Conservation (phyloP, 148 eudicot genomes). For the Camellia sinensis region DNA sequence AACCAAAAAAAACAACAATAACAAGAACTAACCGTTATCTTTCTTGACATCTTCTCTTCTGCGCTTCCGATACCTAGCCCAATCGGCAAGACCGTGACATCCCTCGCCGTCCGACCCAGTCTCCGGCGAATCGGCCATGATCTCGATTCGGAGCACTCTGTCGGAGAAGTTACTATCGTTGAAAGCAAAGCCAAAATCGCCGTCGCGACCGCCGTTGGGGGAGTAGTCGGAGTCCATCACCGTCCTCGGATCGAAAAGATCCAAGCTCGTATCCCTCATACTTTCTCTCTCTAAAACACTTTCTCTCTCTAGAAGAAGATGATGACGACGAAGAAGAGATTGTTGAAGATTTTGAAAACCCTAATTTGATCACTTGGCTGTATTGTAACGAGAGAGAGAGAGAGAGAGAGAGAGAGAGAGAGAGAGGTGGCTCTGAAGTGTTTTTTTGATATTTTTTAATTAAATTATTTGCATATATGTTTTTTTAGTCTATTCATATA, state of each 20-base stretch:
- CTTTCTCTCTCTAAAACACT: slow-evolving; percentile 6
- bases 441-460: too few relatives aligned
- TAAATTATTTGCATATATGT: too few relatives aligned
- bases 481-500: too few relatives aligned
- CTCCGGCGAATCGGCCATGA: slow-evolving; percentile 56
- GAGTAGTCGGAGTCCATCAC: slow-evolving; percentile 60
- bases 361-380: background rate
- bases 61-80: slow-evolving; percentile 70
- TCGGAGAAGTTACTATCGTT: slow-evolving; percentile 89
- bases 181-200: slow-evolving; percentile 82
- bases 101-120: slow-evolving; percentile 40
- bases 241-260: slow-evolving; percentile 72
- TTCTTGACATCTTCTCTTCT: slow-evolving; percentile 60
- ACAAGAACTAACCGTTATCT: slow-evolving; percentile 30
- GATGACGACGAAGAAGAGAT: background rate
- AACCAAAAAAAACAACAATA: too few relatives aligned
- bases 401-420: too few relatives aligned
- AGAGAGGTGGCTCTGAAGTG: too few relatives aligned
- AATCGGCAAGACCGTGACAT: slow-evolving; percentile 61
- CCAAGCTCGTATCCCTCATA: slow-evolving; percentile 43
- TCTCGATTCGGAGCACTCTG: slow-evolving; percentile 70
- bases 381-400: too few relatives aligned
- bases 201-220: slow-evolving; percentile 33
- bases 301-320: background rate
- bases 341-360: background rate